phyloP scores from a whole-genome alignment of 306 rosid genomes.

The Lupinus albus region DNA sequence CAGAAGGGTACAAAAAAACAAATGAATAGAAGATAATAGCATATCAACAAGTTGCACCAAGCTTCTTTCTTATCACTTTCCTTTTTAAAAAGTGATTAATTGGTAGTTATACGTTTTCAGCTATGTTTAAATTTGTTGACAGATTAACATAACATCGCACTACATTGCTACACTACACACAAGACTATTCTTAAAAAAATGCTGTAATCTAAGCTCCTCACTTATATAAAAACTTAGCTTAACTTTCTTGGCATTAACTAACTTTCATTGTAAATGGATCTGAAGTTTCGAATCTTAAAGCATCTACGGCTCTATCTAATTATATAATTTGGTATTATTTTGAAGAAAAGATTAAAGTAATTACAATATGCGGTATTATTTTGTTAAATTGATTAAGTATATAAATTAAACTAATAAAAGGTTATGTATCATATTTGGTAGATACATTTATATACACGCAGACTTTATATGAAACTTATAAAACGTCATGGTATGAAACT shows the following conservation, averaged over 20 bases:
- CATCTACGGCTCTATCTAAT: conserved; percentile 14
- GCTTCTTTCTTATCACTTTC: conserved; percentile 34
- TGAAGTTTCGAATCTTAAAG: conserved; percentile 38
- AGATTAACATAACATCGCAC: not conserved
- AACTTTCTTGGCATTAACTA: no score
- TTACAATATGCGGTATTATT: conserved; percentile 1
- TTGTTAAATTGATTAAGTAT: conserved; percentile 1
- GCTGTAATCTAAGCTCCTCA: no score
- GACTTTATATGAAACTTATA: conserved; percentile 30
- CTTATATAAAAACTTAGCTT: no score
- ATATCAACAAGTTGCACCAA: conserved; percentile 12
- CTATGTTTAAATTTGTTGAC: not conserved
- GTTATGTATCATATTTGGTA: not conserved
- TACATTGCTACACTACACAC: not conserved
- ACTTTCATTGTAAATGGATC: conserved; percentile 1
- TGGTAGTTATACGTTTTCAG: not conserved
- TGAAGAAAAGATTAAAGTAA: conserved; percentile 25
- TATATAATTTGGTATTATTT: conserved; percentile 3
- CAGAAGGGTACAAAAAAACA: not conserved
- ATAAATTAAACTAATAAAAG: no score
- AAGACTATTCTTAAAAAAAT: conserved; percentile 23
- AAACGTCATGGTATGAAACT: conserved; percentile 34
- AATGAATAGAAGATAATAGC: conserved; percentile 15
- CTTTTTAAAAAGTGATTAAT: not conserved
- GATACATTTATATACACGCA: conserved; percentile 16